These are phyloP conservation scores for Aspergillus texensis DNA, from an alignment of 2,329 filamentous ascomycete genomes.

Conservation along the genomic window DNA sequence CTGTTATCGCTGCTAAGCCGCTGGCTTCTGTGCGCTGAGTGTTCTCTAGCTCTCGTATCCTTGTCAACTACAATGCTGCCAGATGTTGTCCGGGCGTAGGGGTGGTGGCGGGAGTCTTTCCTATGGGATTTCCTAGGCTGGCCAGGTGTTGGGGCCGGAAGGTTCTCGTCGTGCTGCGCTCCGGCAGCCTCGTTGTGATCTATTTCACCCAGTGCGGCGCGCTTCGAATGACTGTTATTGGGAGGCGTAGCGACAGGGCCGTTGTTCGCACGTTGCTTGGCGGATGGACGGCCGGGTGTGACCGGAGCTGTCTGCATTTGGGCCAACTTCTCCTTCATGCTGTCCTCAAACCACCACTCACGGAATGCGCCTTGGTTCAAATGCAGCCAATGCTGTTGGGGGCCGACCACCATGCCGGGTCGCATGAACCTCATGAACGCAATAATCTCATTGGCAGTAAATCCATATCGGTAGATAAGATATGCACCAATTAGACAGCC, in stretches of 20 bases:
- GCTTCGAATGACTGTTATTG: constrained; percentile 72
- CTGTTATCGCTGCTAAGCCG: constrained; percentile 60
- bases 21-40: constrained; percentile 54
- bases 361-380: constrained; percentile 95
- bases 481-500: constrained; percentile 97
- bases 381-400: constrained; percentile 98
- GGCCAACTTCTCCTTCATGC: constrained; percentile 79
- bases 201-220: constrained; percentile 90
- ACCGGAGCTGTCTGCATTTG: constrained; percentile 63
- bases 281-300: constrained; percentile 55
- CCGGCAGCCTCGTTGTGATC: constrained; percentile 70
- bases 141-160: constrained; percentile 92
- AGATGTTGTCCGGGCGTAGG: constrained; percentile 65
- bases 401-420: constrained; percentile 97
- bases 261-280: constrained; percentile 65
- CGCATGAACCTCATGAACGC: constrained; percentile 99
- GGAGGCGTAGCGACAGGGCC: constrained; percentile 81
- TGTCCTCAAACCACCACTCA: constrained; percentile 91
- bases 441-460: constrained; percentile 96
- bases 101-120: constrained; percentile 72
- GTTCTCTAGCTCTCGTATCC: constrained; percentile 31
- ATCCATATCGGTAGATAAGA: constrained; percentile 94
- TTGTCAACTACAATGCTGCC: constrained; percentile 43
- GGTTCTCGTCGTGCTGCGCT: constrained; percentile 70
- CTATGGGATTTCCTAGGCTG: constrained; percentile 89